phyloP scores from a whole-genome alignment of 1,139 yeast species.

The Pichiaceae sp. region DNA sequence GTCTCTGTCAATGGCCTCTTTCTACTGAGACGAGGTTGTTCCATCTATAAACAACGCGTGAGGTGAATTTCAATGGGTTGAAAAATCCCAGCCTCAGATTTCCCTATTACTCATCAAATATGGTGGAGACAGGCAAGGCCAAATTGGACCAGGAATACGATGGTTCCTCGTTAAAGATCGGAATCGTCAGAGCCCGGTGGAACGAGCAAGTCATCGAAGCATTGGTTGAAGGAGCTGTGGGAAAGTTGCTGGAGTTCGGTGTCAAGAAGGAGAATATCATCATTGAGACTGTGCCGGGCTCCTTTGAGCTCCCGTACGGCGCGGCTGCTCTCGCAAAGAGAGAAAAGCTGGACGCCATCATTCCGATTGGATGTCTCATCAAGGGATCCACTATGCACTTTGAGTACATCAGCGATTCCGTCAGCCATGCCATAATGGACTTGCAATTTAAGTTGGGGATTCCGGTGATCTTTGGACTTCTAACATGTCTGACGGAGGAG shows the following conservation, averaged over 20 bases:
- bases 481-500: constrained; percentile 88
- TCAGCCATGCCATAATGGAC: constrained; percentile 78
- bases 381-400: constrained; percentile 98
- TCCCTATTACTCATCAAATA: constrained; percentile 15
- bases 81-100: no score
- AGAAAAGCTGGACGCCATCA: constrained; percentile 67
- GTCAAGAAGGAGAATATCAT: constrained; percentile 71
- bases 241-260: constrained; percentile 51
- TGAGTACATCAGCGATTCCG: constrained; percentile 91
- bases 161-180: constrained; percentile 63
- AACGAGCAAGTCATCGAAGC: constrained; percentile 69
- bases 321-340: constrained; percentile 46
- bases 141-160: constrained; percentile 62
- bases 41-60: neutral
- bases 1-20: neutral
- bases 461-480: constrained; percentile 88
- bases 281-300: constrained; percentile 86
- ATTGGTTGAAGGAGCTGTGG: constrained; percentile 69
- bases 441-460: constrained; percentile 60
- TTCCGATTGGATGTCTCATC: constrained; percentile 90
- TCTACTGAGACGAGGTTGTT: neutral
- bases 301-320: constrained; percentile 87
- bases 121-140: constrained; percentile 82
- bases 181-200: constrained; percentile 96
- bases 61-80: no score